phyloP scores from a whole-genome alignment of 305 asterid genomes.

The Solanum chacoense region DNA sequence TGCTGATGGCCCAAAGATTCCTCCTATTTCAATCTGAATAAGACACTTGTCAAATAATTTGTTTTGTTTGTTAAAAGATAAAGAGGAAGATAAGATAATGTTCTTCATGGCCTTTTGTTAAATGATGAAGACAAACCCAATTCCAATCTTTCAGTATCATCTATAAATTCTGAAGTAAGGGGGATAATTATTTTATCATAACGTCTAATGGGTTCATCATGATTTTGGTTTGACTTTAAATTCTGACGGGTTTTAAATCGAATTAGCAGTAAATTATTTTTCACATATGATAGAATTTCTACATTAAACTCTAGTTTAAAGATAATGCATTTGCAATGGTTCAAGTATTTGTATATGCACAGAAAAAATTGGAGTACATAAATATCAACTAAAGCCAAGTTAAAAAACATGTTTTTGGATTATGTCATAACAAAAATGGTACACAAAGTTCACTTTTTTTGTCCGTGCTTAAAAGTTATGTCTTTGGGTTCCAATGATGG shows the following conservation, averaged over 20 bases:
- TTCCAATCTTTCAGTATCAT: not conserved
- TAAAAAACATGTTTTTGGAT: not conserved
- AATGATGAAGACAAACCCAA: not conserved
- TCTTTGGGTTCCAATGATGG: not conserved
- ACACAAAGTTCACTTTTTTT: not conserved
- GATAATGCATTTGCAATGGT: not conserved
- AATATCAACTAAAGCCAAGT: too few species aligned
- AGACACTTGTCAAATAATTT: not conserved
- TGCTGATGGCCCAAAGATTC: not conserved
- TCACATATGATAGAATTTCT: not conserved
- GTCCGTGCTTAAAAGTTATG: not conserved
- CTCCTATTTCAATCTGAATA: not conserved
- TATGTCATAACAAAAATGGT: not conserved
- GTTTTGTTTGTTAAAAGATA: not conserved
- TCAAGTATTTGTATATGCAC: not conserved
- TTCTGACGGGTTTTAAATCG: not conserved
- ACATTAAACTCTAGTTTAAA: not conserved
- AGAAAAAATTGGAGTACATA: rapidly evolving
- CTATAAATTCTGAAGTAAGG: not conserved
- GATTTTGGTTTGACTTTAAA: not conserved
- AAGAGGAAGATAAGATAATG: not conserved
- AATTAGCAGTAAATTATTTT: not conserved
- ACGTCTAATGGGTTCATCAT: not conserved
- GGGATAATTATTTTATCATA: not conserved
- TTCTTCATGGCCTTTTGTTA: not conserved